Percentiles rank a stretch among this genome's conserved stretches.
phyloP scores from a whole-genome alignment of 495 filamentous ascomycete genomes.

The Cetradonia linearis region DNA sequence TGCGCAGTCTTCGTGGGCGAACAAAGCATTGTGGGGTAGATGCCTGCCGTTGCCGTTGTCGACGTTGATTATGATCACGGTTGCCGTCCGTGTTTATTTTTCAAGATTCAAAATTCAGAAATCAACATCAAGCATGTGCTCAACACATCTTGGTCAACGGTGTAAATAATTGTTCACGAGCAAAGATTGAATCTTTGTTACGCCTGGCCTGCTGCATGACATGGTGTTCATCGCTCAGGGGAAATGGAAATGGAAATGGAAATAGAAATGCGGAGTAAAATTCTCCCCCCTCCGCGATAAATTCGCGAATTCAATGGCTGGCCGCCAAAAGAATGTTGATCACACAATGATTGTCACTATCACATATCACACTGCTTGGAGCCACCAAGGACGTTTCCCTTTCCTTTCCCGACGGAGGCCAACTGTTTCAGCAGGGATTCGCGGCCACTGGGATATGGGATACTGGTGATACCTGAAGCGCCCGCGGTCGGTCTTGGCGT shows the following conservation, averaged over 20 bases:
- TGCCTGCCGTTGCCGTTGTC: not conserved
- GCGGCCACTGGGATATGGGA: not conserved
- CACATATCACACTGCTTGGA: not conserved
- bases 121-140: not conserved
- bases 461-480: no score
- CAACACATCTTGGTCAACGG: not conserved
- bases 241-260: no score
- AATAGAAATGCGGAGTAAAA: not conserved
- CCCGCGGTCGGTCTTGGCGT: not conserved
- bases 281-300: not conserved
- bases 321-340: not conserved
- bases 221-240: not conserved
- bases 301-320: not conserved
- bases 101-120: not conserved
- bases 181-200: not conserved
- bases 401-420: not conserved
- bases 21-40: constrained; percentile 3
- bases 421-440: not conserved
- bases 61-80: not conserved
- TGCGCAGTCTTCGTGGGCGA: not conserved
- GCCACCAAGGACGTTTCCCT: not conserved
- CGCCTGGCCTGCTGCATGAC: constrained; percentile 6
- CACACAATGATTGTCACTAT: constrained; percentile 5
- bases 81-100: not conserved
- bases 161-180: not conserved